Evolutionary conservation across 768 basidiomycete genomes (phyloP), one percentile per base, ranked within the genome.

Genomic region (Dendrothele bispora): DNA sequence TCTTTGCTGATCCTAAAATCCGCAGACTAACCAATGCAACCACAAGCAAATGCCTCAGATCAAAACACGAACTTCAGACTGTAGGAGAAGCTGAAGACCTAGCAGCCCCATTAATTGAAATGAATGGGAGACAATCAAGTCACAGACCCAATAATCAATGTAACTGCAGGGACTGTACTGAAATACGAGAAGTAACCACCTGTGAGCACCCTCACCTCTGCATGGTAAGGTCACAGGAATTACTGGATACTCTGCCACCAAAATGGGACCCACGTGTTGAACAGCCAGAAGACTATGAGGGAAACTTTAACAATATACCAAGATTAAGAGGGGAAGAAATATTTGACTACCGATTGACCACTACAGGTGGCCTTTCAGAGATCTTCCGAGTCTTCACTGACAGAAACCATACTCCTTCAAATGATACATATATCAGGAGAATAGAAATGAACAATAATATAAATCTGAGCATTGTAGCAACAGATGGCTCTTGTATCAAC

Each of bases 201-300:
- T 55, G 54, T 36, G 7, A 14, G n/a, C 25, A 45, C 29, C 54
- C 54, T 2, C 3, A 42, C 10, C 15, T 36, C 17, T 55, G 54
- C 51, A 42, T 39, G 14, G 17, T 14, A 1, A 40, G 34, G 27
- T 47, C 51, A 5, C n/a, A 35, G 7, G 21, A 37, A 17, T 6
- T 55, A 7, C 37, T 55, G 3, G 21, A 44, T 17, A 42, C 44
- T 1, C 43, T 55, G 1, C 51, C 40, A 3, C 36, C 35, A 2
- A 55, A 55, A 34, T 55, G 54, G 54, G 48, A 55, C 44, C 54
- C 54, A 0, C 17, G 35, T 5, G 7, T 15, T 18, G 1, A 8
- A 2, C 54, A 49, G 18, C 51, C 54, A 0, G 45, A 49, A 41
- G 48, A 52, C 25, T 34, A 36, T 5, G 54, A 55, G 21, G n/a